These are phyloP conservation scores for Solanum etuberosum DNA, from an alignment of 257 asterid species.

Conservation along the genomic window DNA sequence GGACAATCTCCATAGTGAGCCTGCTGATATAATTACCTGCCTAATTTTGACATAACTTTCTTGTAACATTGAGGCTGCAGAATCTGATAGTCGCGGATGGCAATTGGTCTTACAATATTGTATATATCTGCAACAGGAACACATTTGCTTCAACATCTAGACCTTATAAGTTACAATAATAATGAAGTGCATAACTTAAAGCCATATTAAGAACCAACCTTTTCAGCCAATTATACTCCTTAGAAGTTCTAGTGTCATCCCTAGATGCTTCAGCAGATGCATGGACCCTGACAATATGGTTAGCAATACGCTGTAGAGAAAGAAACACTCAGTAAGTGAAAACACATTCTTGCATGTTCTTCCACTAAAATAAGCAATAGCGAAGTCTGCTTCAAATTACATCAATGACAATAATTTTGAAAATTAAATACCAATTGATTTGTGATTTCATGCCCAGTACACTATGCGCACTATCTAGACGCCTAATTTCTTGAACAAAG, in stretches of 20 bases:
- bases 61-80: constrained; percentile 86
- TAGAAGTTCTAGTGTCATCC: constrained; percentile 45
- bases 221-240: constrained; percentile 91
- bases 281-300: constrained; percentile 83
- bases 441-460: neutral
- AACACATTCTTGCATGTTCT: neutral
- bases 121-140: constrained; percentile 54
- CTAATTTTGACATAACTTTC: constrained; percentile 80
- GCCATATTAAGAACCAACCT: constrained; percentile 31
- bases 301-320: constrained; percentile 67
- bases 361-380: neutral
- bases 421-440: neutral
- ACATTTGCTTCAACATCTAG: constrained; percentile 11
- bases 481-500: neutral
- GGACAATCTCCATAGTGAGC: neutral
- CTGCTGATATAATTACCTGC: constrained; percentile 49
- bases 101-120: constrained; percentile 76
- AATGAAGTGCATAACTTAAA: neutral
- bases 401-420: neutral
- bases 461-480: neutral
- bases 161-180: neutral
- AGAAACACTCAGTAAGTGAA: constrained; percentile 11
- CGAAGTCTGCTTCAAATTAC: neutral
- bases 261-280: constrained; percentile 77
- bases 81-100: constrained; percentile 89